Evolutionary conservation across 2,329 filamentous ascomycete species (phyloP).

Genomic region (Botrytis elliptica): DNA sequence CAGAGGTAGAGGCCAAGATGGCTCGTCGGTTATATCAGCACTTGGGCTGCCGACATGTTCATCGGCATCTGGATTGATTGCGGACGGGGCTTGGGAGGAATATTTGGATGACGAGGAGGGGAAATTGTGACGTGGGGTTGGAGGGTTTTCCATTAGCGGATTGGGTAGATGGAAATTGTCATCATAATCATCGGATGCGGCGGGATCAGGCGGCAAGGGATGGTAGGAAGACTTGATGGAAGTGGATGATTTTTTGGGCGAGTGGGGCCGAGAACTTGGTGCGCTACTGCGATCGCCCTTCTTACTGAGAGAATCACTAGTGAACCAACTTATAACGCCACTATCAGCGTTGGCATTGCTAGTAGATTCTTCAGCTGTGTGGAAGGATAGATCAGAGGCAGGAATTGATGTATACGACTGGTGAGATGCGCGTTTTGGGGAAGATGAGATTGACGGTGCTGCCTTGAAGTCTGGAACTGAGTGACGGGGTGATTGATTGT

Average conservation of each 20-base stretch:
- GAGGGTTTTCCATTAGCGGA: constrained; percentile 54
- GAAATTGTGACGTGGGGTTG: constrained; percentile 37
- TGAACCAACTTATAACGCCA: constrained; percentile 33
- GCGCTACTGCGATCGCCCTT: constrained; percentile 6
- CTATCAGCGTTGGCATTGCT: neutral
- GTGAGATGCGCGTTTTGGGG: constrained; percentile 47
- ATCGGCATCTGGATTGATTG: constrained; percentile 40
- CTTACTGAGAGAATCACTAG: constrained; percentile 37
- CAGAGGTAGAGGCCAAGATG: constrained; percentile 10
- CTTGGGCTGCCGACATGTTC: constrained; percentile 42
- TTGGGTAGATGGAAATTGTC: constrained; percentile 45
- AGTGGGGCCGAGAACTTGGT: constrained; percentile 34
- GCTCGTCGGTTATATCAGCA: constrained; percentile 47
- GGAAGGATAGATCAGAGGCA: constrained; percentile 31
- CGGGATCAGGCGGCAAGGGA: constrained; percentile 26
- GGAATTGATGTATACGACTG: constrained; percentile 52
- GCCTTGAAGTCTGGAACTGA: constrained; percentile 49
- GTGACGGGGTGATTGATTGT: constrained; percentile 46
- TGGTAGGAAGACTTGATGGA: constrained; percentile 28
- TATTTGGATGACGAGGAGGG: constrained; percentile 38
- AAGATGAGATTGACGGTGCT: constrained; percentile 40
- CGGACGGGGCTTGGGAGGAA: constrained; percentile 37
- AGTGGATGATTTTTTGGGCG: constrained; percentile 29
- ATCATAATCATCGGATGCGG: constrained; percentile 42
- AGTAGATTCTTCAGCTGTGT: constrained; percentile 12